Conservation (phyloP, 2,329 filamentous ascomycete species). For the Colletotrichum godetiae region DNA sequence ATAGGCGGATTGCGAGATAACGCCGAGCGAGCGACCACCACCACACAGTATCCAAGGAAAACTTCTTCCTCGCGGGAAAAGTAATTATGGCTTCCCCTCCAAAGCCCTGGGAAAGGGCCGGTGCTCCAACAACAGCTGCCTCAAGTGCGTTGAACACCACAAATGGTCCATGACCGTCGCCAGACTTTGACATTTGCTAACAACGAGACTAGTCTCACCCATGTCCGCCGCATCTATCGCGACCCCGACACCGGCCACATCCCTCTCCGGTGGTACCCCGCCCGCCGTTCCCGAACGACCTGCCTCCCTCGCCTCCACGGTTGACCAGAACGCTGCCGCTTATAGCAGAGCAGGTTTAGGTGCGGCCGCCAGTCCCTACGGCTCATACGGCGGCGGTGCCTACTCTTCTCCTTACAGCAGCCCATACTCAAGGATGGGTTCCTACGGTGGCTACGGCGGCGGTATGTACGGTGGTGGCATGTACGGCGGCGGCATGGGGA, state of each 20-base stretch:
- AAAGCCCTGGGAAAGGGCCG: slow-evolving; percentile 94
- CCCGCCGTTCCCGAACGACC: slow-evolving; percentile 87
- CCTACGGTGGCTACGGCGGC: slow-evolving; percentile 57
- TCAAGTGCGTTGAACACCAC: slow-evolving; percentile 56
- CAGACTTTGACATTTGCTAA: slow-evolving; percentile 25
- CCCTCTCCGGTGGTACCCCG: slow-evolving; percentile 52
- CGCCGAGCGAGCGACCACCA: slow-evolving; percentile 15
- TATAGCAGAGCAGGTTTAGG: slow-evolving; percentile 68
- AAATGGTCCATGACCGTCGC: slow-evolving; percentile 5
- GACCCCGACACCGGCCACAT: slow-evolving; percentile 52
- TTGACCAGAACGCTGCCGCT: slow-evolving; percentile 88
- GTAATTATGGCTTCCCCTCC: slow-evolving; percentile 80
- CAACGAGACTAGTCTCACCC: slow-evolving; percentile 40
- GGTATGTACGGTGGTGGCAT: slow-evolving; percentile 54
- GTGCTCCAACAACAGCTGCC: slow-evolving; percentile 62
- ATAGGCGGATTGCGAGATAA: slow-evolving; percentile 33
- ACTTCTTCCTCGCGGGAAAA: slow-evolving; percentile 28
- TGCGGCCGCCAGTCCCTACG: slow-evolving; percentile 57
- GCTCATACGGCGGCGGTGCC: slow-evolving; percentile 48
- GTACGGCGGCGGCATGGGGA: slow-evolving; percentile 50
- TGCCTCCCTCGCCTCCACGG: slow-evolving; percentile 79
- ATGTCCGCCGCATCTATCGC: slow-evolving; percentile 54
- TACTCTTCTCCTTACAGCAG: slow-evolving; percentile 53
- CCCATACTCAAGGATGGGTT: slow-evolving; percentile 56
- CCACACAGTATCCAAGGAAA: slow-evolving; percentile 22